These are phyloP conservation scores for Protomyces inundatus DNA, from an alignment of 1,139 yeast species.

Conservation along the genomic window DNA sequence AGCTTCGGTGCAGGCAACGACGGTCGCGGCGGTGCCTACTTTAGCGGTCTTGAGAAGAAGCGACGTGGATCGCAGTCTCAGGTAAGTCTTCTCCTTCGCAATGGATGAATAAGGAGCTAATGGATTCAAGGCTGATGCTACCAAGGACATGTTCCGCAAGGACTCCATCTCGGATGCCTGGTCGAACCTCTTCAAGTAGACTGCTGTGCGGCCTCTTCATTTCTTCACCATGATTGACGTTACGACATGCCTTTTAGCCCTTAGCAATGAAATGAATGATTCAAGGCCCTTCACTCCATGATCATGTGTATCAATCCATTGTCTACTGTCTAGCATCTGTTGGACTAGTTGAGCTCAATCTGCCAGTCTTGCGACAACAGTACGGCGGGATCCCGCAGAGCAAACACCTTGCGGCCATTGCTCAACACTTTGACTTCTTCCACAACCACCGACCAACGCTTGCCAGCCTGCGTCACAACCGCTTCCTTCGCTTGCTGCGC, in stretches of 20 bases:
- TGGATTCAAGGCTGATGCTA: background rate
- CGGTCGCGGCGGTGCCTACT: conserved; percentile 20
- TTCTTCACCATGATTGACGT: background rate
- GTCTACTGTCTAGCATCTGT: background rate
- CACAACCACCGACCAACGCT: conserved; percentile 41
- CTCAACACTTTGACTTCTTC: conserved; percentile 26
- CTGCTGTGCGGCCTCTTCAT: background rate
- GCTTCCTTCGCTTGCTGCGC: conserved; percentile 26
- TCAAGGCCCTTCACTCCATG: no score
- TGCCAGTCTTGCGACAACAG: conserved; percentile 50
- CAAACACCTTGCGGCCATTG: conserved; percentile 34
- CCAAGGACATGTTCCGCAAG: conserved; percentile 8
- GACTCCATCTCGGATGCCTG: conserved; percentile 24
- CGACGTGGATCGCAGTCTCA: conserved; percentile 20
- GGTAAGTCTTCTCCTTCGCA: background rate
- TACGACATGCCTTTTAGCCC: no score
- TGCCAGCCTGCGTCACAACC: conserved; percentile 41
- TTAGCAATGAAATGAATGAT: no score
- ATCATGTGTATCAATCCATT: background rate
- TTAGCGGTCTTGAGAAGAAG: conserved; percentile 15
- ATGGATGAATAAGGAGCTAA: background rate
- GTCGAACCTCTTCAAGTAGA: conserved; percentile 16
- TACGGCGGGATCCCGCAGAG: conserved; percentile 55
- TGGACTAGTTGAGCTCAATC: background rate
- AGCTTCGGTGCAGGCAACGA: conserved; percentile 25